Evolutionary conservation across 2,329 filamentous ascomycete genomes (phyloP).

Genomic region (Aspergillus fumigatus): DNA sequence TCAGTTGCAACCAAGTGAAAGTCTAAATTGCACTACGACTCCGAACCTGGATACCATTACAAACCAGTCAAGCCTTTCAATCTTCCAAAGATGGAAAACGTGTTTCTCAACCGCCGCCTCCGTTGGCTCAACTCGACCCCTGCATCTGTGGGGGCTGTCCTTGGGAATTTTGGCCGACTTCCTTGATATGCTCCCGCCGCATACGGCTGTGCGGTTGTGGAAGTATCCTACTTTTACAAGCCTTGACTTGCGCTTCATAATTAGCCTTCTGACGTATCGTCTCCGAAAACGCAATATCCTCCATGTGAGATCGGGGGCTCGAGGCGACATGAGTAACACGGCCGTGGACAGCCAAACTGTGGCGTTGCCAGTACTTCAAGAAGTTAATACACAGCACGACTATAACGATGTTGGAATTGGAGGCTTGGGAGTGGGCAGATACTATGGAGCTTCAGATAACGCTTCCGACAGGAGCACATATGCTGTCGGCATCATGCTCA

Average conservation of each 20-base stretch:
- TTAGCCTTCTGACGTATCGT: constrained; percentile 56
- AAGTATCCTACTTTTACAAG: constrained; percentile 65
- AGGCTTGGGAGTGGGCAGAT: constrained; percentile 33
- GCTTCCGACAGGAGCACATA: constrained; percentile 26
- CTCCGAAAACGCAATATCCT: constrained; percentile 51
- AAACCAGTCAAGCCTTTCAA: constrained; percentile 15
- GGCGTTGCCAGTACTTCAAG: constrained; percentile 23
- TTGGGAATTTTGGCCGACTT: constrained; percentile 65
- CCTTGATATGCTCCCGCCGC: constrained; percentile 61
- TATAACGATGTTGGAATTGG: constrained; percentile 37
- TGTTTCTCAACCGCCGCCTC: constrained; percentile 26
- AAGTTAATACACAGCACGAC: constrained; percentile 17
- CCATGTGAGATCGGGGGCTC: constrained; percentile 28
- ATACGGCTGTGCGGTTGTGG: constrained; percentile 59
- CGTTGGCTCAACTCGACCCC: constrained; percentile 39
- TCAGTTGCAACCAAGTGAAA: constrained; percentile 57
- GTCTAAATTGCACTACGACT: constrained; percentile 52
- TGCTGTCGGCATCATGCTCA: constrained; percentile 39
- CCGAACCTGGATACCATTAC: constrained; percentile 45
- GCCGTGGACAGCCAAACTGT: constrained; percentile 32
- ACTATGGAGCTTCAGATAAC: constrained; percentile 24
- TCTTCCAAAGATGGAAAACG: constrained; percentile 22
- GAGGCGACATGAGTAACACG: constrained; percentile 22
- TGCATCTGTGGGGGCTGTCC: constrained; percentile 65
- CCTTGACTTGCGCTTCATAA: constrained; percentile 55